Evolutionary conservation across 2,329 filamentous ascomycete genomes (phyloP), one percentile per base, ranked within the genome.

Genomic region (Leptosphaerulina australis): DNA sequence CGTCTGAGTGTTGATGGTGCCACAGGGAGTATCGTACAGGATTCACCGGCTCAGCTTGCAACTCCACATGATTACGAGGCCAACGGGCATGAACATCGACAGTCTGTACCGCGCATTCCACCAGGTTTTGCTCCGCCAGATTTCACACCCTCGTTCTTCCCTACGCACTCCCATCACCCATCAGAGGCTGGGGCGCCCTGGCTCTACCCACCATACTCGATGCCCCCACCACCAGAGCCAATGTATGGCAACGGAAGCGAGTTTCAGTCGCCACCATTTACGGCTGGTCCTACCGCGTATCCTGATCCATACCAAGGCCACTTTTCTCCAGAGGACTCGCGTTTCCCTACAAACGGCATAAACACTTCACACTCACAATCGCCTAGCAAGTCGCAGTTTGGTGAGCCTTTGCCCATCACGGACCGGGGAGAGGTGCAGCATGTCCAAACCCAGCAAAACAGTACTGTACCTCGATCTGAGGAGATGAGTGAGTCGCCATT

Each of bases 11-110:
- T 62, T 1, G 69, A 69, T 28, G 63, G 66, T 31, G 70, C 76
- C 31, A 67, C 74, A 17, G 78, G 77, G 55, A 71, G 72, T 30
- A 70, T 70, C 18, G 63, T 67, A 14, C 62, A 66, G 21, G 71
- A 73, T 18, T 75, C 70, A 15, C 76, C 76, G 2, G 73, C 72
- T 5, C 72, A 71, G 4, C 70, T 58, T 18, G 31, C 20, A 6
- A 45, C 45, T 20, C 50, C 67, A 21, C 62, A 64, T 12, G 50
- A 14, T 6, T 30, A 60, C 18, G 62, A 62, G n/a, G 39, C 52
- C 12, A 55, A 63, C 10, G 21, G 41, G 11, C 58, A 50, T 22
- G 45, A 25, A 10, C 52, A 56, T 11, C 65, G 66, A 21, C 66
- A 65, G 22, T 36, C 50, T 14, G 41, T 61, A 31, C 52, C 63